Evolutionary conservation across 257 asterid genomes (phyloP), one percentile per base, ranked within the genome.

Genomic region (Agastache rugosa): DNA sequence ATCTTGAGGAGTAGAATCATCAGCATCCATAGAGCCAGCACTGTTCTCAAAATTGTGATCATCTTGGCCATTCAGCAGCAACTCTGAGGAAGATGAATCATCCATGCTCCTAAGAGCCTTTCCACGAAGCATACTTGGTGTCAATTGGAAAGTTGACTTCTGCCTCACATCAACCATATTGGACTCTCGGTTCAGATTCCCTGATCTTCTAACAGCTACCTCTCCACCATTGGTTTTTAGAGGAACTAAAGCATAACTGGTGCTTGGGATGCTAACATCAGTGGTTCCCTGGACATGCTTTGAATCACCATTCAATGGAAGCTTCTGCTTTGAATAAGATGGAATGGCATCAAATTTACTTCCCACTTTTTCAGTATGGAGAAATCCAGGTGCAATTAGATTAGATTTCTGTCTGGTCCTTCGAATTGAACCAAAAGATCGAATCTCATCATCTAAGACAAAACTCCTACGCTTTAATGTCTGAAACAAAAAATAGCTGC

Each of bases 81-180:
- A 59, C 83, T 83, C 82, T 17, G 87, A 77, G 63, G 88, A 80
- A 71, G 79, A 85, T 31, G 77, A 66, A 78, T 80, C 83, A 82
- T 88, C 93, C 77, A 90, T 74, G 81, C 95, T 88, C 85, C 80
- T 90, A 58, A 81, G 89, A 78, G 95, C 91, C 77, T 80, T 83
- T 69, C 91, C 95, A 34, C 31, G 80, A 84, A 89, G 90, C 91
- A 83, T 84, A 60, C 81, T 74, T 12, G 85, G 69, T 20, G 88
- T 87, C 85, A 85, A 79, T 77, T 80, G 83, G 50, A 79, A 75
- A 51, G 86, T 82, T 53, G 86, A 72, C 65, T 72, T 87, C 62
- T 86, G 86, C 71, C 55, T 70, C 39, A 56, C 81, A 71, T 81
- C 65, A 75, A 71, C 73, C 50, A 78, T 66, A 73, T 77, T 84